Base-by-base conservation (phyloP, 805 yeast genomes). In the Sugiyamaella floridensis region DNA sequence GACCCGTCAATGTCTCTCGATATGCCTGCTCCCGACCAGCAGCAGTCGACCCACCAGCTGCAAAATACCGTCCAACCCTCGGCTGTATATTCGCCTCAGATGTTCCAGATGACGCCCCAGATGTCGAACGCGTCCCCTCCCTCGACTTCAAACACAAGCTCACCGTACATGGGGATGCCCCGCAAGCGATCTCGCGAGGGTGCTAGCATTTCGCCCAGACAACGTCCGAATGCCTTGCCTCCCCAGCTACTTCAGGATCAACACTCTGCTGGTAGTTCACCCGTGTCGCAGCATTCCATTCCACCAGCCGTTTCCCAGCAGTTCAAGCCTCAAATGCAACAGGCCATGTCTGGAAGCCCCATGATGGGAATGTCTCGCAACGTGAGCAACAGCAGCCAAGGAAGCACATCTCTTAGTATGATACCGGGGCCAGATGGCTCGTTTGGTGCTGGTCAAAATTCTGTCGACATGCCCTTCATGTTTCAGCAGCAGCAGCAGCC, bases 231-330 rank as follows among this genome's bases (percentile, higher is more conserved):
- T n/a, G 60, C 60, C 11, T 47, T 59, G 40, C 62, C 62, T 15
- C 51, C 57, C 6, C 62, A 59, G 50, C 43, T 59, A 41, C 47
- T 59, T 2, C 61, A 58, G 49, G 62, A 59, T 26, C 61, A 56
- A 14, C 61, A 58, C 42, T 48, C 55, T 45, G 59, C 55, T 1
- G 42, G 53, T 11, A 45, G 19, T 14, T 57, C 58, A 6, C 56
- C 58, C 3, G 34, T 43, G 20, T 48, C 49, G 18, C 59, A 53
- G 46, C 56, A 47, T 48, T 41, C 44, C 12, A 47, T 40, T 37
- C 80, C 40, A 90, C 92, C 0, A 86, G 93, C 63, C 76, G 85
- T 2, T 92, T 85, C 49, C 76, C 77, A 64, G 78, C 82, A 8
- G 81, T 37, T 34, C 10, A 49, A 45, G 43, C 48, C 20, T 11